Conservation (phyloP, 352 stramenopile genomes). For the Phytophthora quininea region DNA sequence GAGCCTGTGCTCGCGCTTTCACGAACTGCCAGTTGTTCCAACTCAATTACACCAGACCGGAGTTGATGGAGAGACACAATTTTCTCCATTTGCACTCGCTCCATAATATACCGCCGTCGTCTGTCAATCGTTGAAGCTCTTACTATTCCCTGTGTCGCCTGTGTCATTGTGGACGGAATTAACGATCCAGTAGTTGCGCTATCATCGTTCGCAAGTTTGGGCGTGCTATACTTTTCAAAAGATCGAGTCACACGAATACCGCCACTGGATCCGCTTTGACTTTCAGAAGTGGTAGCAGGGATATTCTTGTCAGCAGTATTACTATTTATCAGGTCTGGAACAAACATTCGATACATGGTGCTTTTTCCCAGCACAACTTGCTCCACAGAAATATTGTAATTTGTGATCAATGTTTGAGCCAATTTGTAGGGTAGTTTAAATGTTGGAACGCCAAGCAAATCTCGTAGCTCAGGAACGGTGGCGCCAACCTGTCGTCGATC, state of each 20-base stretch:
- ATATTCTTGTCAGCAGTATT: constrained; percentile 6
- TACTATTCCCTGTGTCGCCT: constrained; percentile 55
- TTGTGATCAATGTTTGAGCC: constrained; percentile 77
- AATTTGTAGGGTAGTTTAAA: constrained; percentile 87
- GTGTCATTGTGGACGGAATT: constrained; percentile 66
- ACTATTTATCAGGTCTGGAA: constrained; percentile 27
- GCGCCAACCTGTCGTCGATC: constrained; percentile 50
- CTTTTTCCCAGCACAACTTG: constrained; percentile 81
- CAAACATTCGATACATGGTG: constrained; percentile 88
- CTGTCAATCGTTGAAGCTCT: constrained; percentile 61
- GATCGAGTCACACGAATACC: constrained; percentile 34
- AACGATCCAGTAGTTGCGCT: constrained; percentile 14
- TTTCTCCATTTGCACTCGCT: constrained; percentile 61
- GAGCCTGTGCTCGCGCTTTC: constrained; percentile 27
- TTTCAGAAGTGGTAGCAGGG: constrained; percentile 3
- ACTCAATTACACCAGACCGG: constrained; percentile 52
- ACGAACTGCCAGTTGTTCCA: constrained; percentile 43
- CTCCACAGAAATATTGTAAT: constrained; percentile 80
- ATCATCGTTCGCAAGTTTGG: constrained; percentile 19
- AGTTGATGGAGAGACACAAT: constrained; percentile 78
- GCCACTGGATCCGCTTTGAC: constrained; percentile 11
- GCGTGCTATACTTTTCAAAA: constrained; percentile 35
- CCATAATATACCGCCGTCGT: constrained; percentile 59
- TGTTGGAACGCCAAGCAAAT: constrained; percentile 79
- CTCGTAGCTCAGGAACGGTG: constrained; percentile 81